Evolutionary conservation across 129 eudicot species (phyloP), one percentile per base, ranked within the genome.

Genomic region (Flaveria bidentis): DNA sequence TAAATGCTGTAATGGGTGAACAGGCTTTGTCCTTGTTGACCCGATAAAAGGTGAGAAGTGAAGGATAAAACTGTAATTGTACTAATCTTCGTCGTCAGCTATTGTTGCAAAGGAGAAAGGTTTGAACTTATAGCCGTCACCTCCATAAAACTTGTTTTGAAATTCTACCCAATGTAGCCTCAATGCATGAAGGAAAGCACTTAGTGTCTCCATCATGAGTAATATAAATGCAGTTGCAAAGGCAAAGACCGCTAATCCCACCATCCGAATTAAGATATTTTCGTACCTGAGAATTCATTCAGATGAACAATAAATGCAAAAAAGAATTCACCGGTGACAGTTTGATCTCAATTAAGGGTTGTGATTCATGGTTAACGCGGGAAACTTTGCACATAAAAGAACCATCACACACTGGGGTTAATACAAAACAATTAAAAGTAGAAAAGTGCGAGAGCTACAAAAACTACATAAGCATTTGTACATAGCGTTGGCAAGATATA

Each of bases 131-230:
- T 94, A 94, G 73, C 98, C 97, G 49, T 91, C 97, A 3, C 96
- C 98, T 18, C 78, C 83, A 69, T 94, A 94, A 61, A 94, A 94
- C 90, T 94, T 94, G 91, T 81, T 87, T 70, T 88, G 96, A 66
- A 85, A 94, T 86, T 94, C 98, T 51, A 94, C 98, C 98, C 98
- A 94, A 63, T 94, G 98, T 74, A 94, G 98, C 79, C 98, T 86
- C 80, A 94, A 71, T 46, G 98, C 98, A 71, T 94, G 98, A 76
- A 94, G 96, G 76, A 94, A 94, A 69, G 97, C 98, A 80, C 97
- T 94, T 55, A 91, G 97, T 52, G 90, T 90, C 73, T 93, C 98
- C 98, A 93, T 93, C 98, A 88, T 88, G 41, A 93, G 93, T 63
- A 93, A 82, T 78, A 91, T 87, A 69, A 93, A 93, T 2, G 98